These are phyloP conservation scores for Limnomonas spitsbergensis DNA, from an alignment of 139 green algal species.

Conservation along the genomic window DNA sequence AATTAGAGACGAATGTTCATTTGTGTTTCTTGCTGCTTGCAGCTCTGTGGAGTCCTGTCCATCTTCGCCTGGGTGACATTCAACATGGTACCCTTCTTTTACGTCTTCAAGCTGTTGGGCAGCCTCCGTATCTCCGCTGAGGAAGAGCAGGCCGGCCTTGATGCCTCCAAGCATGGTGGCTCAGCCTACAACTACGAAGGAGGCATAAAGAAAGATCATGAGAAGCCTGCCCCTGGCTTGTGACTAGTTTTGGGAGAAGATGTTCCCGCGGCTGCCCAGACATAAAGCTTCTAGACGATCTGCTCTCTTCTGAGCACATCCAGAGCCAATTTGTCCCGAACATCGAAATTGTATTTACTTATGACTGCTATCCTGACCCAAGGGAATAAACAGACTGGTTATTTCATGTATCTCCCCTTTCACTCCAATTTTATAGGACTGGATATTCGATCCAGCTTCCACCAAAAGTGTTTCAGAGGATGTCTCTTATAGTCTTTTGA, in stretches of 20 bases:
- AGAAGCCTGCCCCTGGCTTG: background rate
- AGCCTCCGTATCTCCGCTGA: constrained; percentile 57
- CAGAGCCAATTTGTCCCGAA: no score
- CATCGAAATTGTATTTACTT: no score
- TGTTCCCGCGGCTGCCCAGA: no score
- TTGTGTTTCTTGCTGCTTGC: background rate
- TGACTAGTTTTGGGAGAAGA: background rate
- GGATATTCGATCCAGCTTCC: no score
- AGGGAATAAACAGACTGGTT: no score
- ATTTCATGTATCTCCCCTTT: no score
- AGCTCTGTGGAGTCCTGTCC: constrained; percentile 54
- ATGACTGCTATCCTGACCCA: no score
- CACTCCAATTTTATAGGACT: no score
- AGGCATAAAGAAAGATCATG: background rate
- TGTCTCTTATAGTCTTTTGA: no score
- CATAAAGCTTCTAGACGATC: no score
- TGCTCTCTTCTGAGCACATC: no score
- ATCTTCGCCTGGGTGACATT: constrained; percentile 53
- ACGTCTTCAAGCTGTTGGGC: constrained; percentile 53
- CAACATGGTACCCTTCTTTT: constrained; percentile 60
- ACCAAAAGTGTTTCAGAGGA: no score
- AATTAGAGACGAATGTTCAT: background rate
- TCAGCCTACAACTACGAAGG: constrained; percentile 37
- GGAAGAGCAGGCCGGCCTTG: constrained; percentile 66
- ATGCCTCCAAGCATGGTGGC: constrained; percentile 68